Evolutionary conservation across 116 monocot genomes (phyloP).

Genomic region (Posidonia oceanica): DNA sequence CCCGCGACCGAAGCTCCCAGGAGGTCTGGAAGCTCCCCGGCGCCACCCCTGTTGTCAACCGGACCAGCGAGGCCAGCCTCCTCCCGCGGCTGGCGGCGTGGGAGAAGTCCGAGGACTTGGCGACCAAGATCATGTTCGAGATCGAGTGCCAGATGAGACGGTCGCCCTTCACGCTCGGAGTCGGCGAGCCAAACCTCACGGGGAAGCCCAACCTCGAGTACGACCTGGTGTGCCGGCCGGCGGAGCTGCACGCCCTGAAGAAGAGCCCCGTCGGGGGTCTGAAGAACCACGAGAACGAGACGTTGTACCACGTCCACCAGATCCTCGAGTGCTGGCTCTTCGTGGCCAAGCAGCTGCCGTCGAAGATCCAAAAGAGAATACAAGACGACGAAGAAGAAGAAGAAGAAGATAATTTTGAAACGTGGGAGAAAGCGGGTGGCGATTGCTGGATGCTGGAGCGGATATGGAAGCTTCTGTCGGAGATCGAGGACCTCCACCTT

Average conservation of each 20-base stretch:
- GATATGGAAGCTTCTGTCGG: conserved; percentile 62
- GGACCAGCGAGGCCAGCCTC: conserved; percentile 68
- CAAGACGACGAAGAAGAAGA: conserved; percentile 10
- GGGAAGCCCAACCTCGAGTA: conserved; percentile 73
- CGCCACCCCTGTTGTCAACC: conserved; percentile 28
- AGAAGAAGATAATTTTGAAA: neutral
- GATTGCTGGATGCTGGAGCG: conserved; percentile 70
- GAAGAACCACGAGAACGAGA: conserved; percentile 39
- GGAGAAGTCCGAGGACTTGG: conserved; percentile 48
- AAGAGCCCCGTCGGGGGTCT: conserved; percentile 3
- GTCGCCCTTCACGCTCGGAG: conserved; percentile 49
- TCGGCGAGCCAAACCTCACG: conserved; percentile 87
- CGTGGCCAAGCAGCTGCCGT: conserved; percentile 26
- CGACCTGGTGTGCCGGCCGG: conserved; percentile 56
- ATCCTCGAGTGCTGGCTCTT: conserved; percentile 72
- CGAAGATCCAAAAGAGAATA: conserved; percentile 19
- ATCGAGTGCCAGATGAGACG: conserved; percentile 61
- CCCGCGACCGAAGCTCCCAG: conserved; percentile 28
- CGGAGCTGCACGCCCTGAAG: conserved; percentile 30
- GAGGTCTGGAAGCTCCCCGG: conserved; percentile 35
- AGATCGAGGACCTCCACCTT: conserved; percentile 61
- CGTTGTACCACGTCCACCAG: conserved; percentile 49
- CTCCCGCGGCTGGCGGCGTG: conserved; percentile 65
- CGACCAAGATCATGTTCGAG: conserved; percentile 39
- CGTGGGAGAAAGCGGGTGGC: conserved; percentile 39